A percentile compares a stretch with the other conserved stretches of the same genome.
These are phyloP conservation scores for Thamnidium elegans DNA, from an alignment of 192 early-diverging fungal species.

Conservation along the genomic window DNA sequence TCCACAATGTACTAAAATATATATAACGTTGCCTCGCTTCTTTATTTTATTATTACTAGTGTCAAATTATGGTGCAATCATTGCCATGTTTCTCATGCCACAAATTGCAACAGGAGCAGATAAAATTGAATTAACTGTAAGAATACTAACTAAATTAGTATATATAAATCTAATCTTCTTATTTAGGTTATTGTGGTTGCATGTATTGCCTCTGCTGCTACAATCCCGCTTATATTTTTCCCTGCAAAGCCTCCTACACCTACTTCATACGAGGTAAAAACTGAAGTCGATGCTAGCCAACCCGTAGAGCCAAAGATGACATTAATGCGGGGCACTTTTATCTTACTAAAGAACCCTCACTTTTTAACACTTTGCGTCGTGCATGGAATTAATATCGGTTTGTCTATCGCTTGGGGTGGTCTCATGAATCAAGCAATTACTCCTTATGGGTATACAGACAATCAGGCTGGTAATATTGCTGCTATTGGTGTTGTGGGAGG, in stretches of 20 bases:
- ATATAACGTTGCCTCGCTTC: too few relatives aligned
- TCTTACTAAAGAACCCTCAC: constrained; percentile 30
- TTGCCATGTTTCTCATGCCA: constrained; percentile 32
- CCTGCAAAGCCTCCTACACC: constrained; percentile 28
- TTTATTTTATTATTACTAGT: constrained; percentile 2
- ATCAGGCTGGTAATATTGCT: constrained; percentile 31
- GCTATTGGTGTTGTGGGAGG: constrained; percentile 31
- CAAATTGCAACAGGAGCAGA: constrained; percentile 19
- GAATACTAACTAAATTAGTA: neutral
- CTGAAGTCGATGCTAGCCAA: neutral
- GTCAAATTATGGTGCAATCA: constrained; percentile 34
- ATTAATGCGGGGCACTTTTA: constrained; percentile 19
- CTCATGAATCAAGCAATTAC: constrained; percentile 34
- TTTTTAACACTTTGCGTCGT: constrained; percentile 32
- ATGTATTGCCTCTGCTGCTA: constrained; percentile 9
- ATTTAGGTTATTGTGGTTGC: constrained; percentile 21
- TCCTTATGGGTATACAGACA: constrained; percentile 36
- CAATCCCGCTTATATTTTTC: constrained; percentile 26
- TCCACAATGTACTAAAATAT: neutral
- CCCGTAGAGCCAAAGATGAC: neutral
- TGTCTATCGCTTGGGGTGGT: constrained; percentile 29
- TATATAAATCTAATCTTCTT: neutral
- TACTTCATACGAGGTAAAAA: constrained; percentile 3
- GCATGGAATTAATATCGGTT: constrained; percentile 34
- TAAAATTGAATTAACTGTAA: constrained; percentile 25